Evolutionary conservation across 805 yeast genomes (phyloP).

Genomic region (Candida boidinii): DNA sequence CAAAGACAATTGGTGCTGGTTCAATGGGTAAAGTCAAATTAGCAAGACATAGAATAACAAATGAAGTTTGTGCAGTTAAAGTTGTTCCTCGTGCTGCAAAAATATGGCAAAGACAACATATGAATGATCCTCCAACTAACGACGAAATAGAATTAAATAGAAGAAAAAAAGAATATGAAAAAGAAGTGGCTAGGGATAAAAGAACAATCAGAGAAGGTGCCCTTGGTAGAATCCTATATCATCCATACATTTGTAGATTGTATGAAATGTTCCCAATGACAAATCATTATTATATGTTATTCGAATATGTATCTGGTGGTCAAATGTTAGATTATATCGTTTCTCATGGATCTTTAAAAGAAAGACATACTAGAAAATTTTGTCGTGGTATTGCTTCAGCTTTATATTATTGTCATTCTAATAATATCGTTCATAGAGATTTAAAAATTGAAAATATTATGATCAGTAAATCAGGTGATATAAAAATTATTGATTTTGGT

Average conservation of each 20-base stretch:
- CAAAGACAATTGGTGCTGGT: conserved; percentile 95
- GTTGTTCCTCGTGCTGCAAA: conserved; percentile 87
- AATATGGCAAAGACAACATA: conserved; percentile 63
- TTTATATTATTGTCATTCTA: conserved; percentile 84
- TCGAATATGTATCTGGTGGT: conserved; percentile 95
- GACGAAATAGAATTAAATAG: conserved; percentile 49
- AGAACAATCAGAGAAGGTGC: conserved; percentile 95
- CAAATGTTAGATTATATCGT: conserved; percentile 96
- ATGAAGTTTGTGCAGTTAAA: conserved; percentile 83
- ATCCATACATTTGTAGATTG: conserved; percentile 84
- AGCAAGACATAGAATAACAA: conserved; percentile 77
- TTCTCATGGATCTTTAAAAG: conserved; percentile 90
- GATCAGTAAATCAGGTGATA: conserved; percentile 89
- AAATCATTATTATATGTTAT: conserved; percentile 91
- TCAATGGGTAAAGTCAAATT: conserved; percentile 98
- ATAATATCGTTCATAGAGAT: conserved; percentile 95
- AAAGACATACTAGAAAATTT: conserved; percentile 87
- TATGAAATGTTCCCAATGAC: conserved; percentile 96
- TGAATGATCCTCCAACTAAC: conserved; percentile 56
- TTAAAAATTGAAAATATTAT: conserved; percentile 92
- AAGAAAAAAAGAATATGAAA: conserved; percentile 63
- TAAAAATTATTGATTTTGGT: conserved; percentile 95
- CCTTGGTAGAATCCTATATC: conserved; percentile 79
- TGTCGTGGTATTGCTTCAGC: conserved; percentile 94
- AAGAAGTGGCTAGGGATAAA: conserved; percentile 82